Base-by-base conservation (phyloP, 176 grass and related monocot genomes). In the Rhynchospora breviuscula region DNA sequence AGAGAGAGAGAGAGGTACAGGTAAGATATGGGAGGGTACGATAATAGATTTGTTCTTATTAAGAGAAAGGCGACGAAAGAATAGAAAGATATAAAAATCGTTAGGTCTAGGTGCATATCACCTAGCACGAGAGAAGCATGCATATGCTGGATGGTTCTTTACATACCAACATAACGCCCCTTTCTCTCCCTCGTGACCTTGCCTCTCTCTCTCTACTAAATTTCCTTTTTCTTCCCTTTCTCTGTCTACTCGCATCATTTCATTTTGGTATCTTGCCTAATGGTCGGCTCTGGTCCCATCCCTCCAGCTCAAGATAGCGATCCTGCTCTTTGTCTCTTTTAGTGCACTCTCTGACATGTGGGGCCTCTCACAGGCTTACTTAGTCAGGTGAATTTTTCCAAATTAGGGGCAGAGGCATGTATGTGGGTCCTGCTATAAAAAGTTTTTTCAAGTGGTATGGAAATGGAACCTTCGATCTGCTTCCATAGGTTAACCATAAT, bases 131-230 rank as follows among this genome's bases (percentile, higher is more conserved):
- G 87, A 26, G 0, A 46, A 23, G 47, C 11, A 75, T 75, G 70
- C 70, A 63, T 23, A 81, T 58, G 23, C 62, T 79, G 78, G 64
- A 25, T 84, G 26, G n/a, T 84, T 57, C 6, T 18, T 48, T 79
- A 78, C 60, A 81, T 35, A 82, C 21, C 1, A 35, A 70, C 25
- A 83, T 73, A 54, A 86, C 67, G 80, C 79, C 65, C 70, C 71
- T 83, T 65, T 80, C 72, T 79, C 62, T 77, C 79, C 57, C 63
- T 81, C 48, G 77, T 79, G 86, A 35, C 70, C 70, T 88, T 84
- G 54, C 75, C 54, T 63, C 89, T 78, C 25, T 74, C 8, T 53
- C 22, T 60, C 35, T 40, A 40, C 35, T 40, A 40, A 40, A 40
- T 40, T 4, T 40, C 35, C 35, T 40, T 40, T 40, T 40, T 40